Evolutionary conservation across 352 stramenopile genomes (phyloP), one percentile per base, ranked within the genome.

Genomic region (Pythium rishiriense): DNA sequence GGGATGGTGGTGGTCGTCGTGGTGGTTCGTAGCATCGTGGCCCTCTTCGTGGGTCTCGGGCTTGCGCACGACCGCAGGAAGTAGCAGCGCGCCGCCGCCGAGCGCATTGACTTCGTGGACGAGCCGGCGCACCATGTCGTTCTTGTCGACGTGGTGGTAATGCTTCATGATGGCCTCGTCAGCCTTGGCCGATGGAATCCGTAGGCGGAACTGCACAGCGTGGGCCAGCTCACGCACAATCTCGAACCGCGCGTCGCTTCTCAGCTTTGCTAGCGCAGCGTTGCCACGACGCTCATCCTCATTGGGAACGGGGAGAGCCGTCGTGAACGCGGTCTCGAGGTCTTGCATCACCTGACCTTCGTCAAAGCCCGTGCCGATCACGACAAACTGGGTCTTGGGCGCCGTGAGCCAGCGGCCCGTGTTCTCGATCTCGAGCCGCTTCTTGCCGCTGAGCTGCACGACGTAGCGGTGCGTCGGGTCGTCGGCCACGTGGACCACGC

Each of bases 121-220:
- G 2, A 91, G 64, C 3, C 79, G 72, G 47, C 69, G 65, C 11
- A 75, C 89, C 35, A 88, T 67, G 42, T 88, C 81, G 56, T 91
- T 83, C 74, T 85, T 85, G 53, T 91, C 80, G 41, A 91, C 72
- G 48, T 90, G 81, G 63, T 91, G 80, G 51, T 85, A 80, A 53
- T 91, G 83, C 21, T 79, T 80, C 62, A 91, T 70, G 76, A 88
- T 88, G 12, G 78, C 68, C 42, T 81, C 77, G 56, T 88, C 70
- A 35, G 89, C 64, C 9, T 73, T 70, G 14, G 75, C 78, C 9
- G 76, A 67, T 4, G 80, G 83, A 47, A 81, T 88, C 24, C 50
- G 63, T 3, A 91, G 66, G 1, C 79, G 80, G 37, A 91, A 91
- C 26, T 67, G 58, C 14, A 81, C 64, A 31, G 65, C 58, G 29